Evolutionary conservation across 164 flowering plant genomes (phyloP).

Genomic region (Tetracentron sinense): DNA sequence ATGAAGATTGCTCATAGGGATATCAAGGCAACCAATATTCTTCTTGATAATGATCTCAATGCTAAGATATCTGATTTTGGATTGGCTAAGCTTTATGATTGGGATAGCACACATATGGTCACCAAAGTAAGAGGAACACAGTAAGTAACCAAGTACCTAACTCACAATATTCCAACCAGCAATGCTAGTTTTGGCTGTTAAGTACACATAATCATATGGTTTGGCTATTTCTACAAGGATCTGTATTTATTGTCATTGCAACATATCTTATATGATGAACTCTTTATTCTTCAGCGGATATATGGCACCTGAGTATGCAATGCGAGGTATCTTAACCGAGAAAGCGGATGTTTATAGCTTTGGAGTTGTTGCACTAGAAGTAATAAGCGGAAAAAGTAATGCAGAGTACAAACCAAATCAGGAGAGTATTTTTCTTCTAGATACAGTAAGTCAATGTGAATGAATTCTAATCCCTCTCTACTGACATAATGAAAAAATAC

Average conservation of each 20-base stretch:
- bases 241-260: background rate
- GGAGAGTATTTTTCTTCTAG: conserved; percentile 3
- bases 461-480: too few relatives aligned
- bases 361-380: conserved; percentile 9
- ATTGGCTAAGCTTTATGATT: background rate
- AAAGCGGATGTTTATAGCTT: conserved; percentile 11
- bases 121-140: background rate
- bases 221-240: too few relatives aligned
- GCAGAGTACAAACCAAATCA: background rate
- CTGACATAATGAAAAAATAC: too few relatives aligned
- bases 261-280: background rate
- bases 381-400: conserved; percentile 6
- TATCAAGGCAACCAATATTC: conserved; percentile 5
- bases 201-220: too few relatives aligned
- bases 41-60: conserved; percentile 3
- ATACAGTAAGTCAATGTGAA: background rate
- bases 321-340: background rate
- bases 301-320: conserved; percentile 11
- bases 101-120: background rate
- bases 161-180: too few relatives aligned
- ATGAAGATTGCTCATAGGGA: conserved; percentile 4
- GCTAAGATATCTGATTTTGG: conserved; percentile 13
- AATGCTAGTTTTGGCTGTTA: too few relatives aligned
- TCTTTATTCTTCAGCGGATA: background rate
- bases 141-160: background rate